phyloP scores from a whole-genome alignment of 495 filamentous ascomycete genomes.

The Aspergillus hancockii region DNA sequence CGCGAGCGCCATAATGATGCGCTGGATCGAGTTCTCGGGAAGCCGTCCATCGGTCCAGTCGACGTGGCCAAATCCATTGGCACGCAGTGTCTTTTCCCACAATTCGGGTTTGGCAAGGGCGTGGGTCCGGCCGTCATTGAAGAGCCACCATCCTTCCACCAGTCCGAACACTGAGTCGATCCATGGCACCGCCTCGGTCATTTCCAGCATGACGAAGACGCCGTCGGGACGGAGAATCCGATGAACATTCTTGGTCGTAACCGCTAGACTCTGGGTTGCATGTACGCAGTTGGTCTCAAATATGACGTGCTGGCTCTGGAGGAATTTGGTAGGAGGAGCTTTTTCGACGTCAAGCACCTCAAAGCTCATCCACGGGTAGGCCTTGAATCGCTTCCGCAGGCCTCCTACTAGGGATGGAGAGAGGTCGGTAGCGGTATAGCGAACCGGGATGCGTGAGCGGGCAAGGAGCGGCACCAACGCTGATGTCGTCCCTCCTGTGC shows the following conservation, averaged over 20 bases:
- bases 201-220: conserved; percentile 37
- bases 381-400: conserved; percentile 30
- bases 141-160: conserved; percentile 55
- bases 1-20: conserved; percentile 43
- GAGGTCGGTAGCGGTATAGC: conserved; percentile 50
- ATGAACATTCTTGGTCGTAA: conserved; percentile 25
- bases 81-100: conserved; percentile 38
- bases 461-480: conserved; percentile 32
- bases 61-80: conserved; percentile 42
- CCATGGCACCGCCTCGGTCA: conserved; percentile 36
- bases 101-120: conserved; percentile 26
- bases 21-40: conserved; percentile 35
- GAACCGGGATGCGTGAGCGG: conserved; percentile 31
- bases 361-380: conserved; percentile 45
- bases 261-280: conserved; percentile 37
- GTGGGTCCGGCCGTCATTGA: conserved; percentile 47
- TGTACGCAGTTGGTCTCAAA: conserved; percentile 48
- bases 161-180: conserved; percentile 49
- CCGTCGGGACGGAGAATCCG: conserved; percentile 35
- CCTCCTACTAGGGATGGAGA: conserved; percentile 39
- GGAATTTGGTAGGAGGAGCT: conserved; percentile 26
- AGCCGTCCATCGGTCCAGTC: conserved; percentile 45
- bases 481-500: conserved; percentile 42
- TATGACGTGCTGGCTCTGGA: conserved; percentile 38
- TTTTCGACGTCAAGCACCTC: conserved; percentile 42